These are phyloP conservation scores for Colletotrichum higginsianum DNA, from an alignment of 2,329 filamentous ascomycete species.

Conservation along the genomic window DNA sequence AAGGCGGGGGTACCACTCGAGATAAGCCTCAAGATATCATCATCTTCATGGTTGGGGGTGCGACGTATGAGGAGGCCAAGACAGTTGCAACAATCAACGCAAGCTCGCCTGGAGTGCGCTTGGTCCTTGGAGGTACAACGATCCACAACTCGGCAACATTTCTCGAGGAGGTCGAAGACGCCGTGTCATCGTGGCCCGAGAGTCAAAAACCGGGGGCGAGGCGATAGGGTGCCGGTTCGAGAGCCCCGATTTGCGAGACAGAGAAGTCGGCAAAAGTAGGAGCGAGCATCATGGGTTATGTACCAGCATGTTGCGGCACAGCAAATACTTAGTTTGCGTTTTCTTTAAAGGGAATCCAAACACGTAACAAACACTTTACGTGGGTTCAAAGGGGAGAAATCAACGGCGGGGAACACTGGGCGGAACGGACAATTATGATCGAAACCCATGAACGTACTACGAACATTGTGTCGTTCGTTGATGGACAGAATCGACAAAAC, in stretches of 20 bases:
- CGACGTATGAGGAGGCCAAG: constrained; percentile 97
- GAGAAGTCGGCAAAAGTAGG: neutral
- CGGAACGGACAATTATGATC: too few species aligned
- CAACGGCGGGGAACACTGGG: neutral
- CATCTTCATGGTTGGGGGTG: constrained; percentile 93
- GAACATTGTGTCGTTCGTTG: too few species aligned
- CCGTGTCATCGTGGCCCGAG: constrained; percentile 89
- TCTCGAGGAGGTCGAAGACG: constrained; percentile 91
- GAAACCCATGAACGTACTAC: too few species aligned
- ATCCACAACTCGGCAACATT: constrained; percentile 92
- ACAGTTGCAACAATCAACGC: constrained; percentile 96
- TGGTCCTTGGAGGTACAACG: constrained; percentile 90
- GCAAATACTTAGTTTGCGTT: neutral
- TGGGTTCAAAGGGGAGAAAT: neutral
- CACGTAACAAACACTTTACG: neutral
- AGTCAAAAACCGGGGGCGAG: constrained; percentile 50
- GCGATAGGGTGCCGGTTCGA: constrained; percentile 41
- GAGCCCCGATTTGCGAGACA: neutral
- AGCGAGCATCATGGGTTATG: neutral
- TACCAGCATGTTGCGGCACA: neutral
- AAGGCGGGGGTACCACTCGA: constrained; percentile 86
- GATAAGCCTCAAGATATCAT: constrained; percentile 98
- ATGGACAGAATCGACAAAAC: neutral
- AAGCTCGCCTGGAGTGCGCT: constrained; percentile 86
- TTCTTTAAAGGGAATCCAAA: neutral